phyloP scores from a whole-genome alignment of 192 early-diverging fungal genomes.

The Allomyces macrogynus region DNA sequence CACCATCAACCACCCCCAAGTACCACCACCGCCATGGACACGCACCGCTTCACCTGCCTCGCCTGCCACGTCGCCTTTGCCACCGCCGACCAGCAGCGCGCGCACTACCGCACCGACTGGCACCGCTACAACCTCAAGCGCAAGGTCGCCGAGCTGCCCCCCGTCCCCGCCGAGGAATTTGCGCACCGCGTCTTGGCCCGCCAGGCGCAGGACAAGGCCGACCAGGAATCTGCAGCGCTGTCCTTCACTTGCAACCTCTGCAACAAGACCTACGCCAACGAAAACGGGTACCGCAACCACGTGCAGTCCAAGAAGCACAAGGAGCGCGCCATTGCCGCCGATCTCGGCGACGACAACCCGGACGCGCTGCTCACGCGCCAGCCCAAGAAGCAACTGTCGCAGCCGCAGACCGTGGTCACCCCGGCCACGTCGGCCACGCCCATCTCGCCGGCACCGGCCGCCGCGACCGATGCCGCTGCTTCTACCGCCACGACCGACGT shows the following conservation, averaged over 20 bases:
- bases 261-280: conserved; percentile 48
- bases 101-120: conserved; percentile 92
- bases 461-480: conserved; percentile 1
- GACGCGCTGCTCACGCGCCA: not conserved
- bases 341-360: not conserved
- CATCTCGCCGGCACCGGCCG: not conserved
- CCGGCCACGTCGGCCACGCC: not conserved
- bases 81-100: conserved; percentile 68
- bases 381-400: not conserved
- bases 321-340: conserved; percentile 22
- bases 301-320: conserved; percentile 87
- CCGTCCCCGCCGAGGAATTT: conserved; percentile 67
- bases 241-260: conserved; percentile 25
- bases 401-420: not conserved
- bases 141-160: conserved; percentile 77
- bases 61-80: conserved; percentile 87
- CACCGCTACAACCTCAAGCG: conserved; percentile 98
- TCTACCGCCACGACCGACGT: not conserved
- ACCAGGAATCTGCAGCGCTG: conserved; percentile 18
- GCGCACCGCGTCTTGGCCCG: conserved; percentile 41
- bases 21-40: not conserved
- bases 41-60: conserved; percentile 42
- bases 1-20: not conserved
- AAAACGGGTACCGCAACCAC: conserved; percentile 80
- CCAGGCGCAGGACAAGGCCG: conserved; percentile 21